Percentiles rank a stretch among this genome's conserved stretches.
Evolutionary conservation across 192 early-diverging fungal genomes (phyloP).

Genomic region (Lobosporangium transversale): DNA sequence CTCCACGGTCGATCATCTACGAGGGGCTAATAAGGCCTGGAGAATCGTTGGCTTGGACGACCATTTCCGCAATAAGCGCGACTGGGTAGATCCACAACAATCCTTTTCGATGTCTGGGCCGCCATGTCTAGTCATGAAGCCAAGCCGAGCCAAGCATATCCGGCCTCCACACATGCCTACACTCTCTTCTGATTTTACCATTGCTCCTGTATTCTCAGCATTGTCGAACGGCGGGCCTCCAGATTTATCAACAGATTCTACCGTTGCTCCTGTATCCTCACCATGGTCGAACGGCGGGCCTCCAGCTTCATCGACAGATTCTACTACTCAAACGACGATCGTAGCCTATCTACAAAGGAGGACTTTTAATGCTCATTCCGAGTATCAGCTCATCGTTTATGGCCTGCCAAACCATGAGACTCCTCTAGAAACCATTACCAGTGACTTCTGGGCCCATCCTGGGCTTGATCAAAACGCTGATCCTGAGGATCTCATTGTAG

Average conservation of each 20-base stretch:
- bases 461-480: slow-evolving; percentile 1
- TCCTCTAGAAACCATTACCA: slow-evolving; percentile 14
- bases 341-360: slow-evolving; percentile 22
- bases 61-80: background rate
- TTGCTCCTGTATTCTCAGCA: too few relatives aligned
- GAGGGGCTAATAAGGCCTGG: background rate
- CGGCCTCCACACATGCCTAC: slow-evolving; percentile 4
- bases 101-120: background rate
- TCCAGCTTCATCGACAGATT: slow-evolving; percentile 10
- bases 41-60: slow-evolving; percentile 15
- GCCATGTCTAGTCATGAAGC: background rate
- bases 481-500: slow-evolving; percentile 1
- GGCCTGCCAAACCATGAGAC: slow-evolving; percentile 16
- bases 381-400: slow-evolving; percentile 18
- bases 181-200: too few relatives aligned
- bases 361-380: background rate
- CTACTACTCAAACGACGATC: background rate
- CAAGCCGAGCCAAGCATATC: background rate
- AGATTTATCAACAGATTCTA: background rate
- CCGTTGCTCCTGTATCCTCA: too few relatives aligned
- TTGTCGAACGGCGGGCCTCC: slow-evolving; percentile 26
- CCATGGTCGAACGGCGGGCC: slow-evolving; percentile 25
- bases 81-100: background rate
- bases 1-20: slow-evolving; percentile 4
- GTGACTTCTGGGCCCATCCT: slow-evolving; percentile 10